Evolutionary conservation across 2,329 filamentous ascomycete genomes (phyloP), one percentile per base, ranked within the genome.

Genomic region (Neocatenulostroma microsporum): DNA sequence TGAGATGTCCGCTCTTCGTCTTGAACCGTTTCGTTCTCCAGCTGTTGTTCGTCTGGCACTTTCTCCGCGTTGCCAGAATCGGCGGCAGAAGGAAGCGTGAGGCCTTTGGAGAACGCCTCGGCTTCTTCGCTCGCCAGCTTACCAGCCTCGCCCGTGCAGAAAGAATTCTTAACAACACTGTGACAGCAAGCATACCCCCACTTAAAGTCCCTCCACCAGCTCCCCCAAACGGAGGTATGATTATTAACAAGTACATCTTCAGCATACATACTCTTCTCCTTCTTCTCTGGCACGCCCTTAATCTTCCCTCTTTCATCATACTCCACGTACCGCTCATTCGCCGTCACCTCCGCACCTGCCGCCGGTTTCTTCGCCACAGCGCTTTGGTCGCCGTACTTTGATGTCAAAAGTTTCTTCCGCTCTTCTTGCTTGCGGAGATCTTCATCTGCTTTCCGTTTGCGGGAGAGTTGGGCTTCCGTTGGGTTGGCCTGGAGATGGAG

Each of bases 141-240:
- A 23, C 91, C 91, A 40, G 84, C 84, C 42, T 91, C 85, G 18
- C 91, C 91, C 0, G 89, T 96, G 61, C 91, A 98, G 56, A 96
- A 98, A 54, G 87, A 95, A 62, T 98, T 96, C 65, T 94, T 95
- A 45, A 94, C 76, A 15, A 79, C 81, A 0, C 87, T 94, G 59
- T 93, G 87, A 67, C 91, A 98, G 62, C 91, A 98, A 15, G 84
- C 76, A 62, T 94, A 98, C 1, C 91, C 91, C 91, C 91, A 98
- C 62, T 82, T 76, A 65, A 95, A 96, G 55, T 85, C 80, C 36
- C 78, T 76, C 91, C 91, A 98, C 91, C 91, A 98, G 54, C 87
- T 94, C 32, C 91, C 91, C 84, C 87, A 98, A 3, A 94, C 81
- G 0, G 82, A 81, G 3, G 78, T 86, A 63, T 98, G 91, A 55